Conservation (phyloP, 139 green algal genomes). For the Chlamydomonas incerta region DNA sequence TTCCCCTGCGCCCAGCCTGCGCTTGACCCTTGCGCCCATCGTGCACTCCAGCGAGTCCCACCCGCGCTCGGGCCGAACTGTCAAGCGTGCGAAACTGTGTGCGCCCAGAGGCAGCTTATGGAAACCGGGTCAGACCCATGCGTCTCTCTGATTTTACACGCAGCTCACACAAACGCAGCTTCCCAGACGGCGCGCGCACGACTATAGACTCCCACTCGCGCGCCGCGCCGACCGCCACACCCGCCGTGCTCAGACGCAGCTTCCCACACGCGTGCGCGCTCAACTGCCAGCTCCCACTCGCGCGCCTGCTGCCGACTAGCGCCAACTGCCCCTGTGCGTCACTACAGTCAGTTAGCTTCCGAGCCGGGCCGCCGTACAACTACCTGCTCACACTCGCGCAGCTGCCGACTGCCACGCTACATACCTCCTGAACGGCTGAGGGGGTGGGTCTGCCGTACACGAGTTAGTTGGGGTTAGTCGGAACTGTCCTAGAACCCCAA, state of each 20-base stretch:
- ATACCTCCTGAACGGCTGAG: background rate
- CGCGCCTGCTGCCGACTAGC: background rate
- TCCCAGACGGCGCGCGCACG: background rate
- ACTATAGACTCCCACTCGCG: background rate
- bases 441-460: background rate
- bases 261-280: background rate
- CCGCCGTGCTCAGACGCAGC: background rate
- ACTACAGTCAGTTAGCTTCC: background rate
- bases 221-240: background rate
- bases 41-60: no score
- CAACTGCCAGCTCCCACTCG: background rate
- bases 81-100: constrained; percentile 10
- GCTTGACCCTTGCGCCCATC: no score
- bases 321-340: background rate
- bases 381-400: background rate
- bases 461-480: background rate
- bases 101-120: constrained; percentile 4
- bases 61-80: background rate
- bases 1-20: no score
- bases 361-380: background rate
- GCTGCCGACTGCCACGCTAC: background rate
- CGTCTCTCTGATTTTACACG: background rate
- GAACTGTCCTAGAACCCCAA: background rate
- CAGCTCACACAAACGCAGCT: constrained; percentile 7
- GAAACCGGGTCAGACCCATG: constrained; percentile 5